Evolutionary conservation across 257 asterid genomes (phyloP), one percentile per base, ranked within the genome.

Genomic region (Solanum etuberosum): DNA sequence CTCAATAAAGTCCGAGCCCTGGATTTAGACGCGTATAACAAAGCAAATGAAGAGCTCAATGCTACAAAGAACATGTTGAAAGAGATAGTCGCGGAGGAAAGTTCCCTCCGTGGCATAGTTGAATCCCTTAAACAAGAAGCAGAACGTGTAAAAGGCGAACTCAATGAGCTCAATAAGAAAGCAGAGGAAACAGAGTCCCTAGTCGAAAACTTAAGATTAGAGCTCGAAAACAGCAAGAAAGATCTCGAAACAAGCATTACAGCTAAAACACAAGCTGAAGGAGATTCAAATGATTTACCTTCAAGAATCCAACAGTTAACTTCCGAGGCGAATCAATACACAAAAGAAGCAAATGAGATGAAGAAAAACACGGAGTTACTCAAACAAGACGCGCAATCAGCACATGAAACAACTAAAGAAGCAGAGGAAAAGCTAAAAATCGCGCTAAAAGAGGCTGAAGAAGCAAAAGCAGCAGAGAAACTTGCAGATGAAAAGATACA

Each of bases 361-460:
- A 93, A 92, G 89, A 92, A 85, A 85, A 92, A 91, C 86, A 94
- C 96, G 0, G 94, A 93, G 77, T 93, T 90, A 90, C 92, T 94
- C 59, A 92, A 87, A 88, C 87, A 90, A 88, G 96, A 94, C 88
- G 93, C 94, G 7, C 93, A 91, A 89, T 91, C 89, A 42, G 63
- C 91, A 7, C 91, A 91, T 85, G 87, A 83, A 18, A 90, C 90
- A 76, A 91, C 93, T 32, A 92, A 91, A 90, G 96, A 91, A 87
- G 95, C 95, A 40, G 98, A 97, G 86, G 92, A 85, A 85, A 92
- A 89, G 54, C 94, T 97, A 37, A 87, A 86, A 87, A 73, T 88
- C 38, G 94, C 92, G 6, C 48, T 89, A 35, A 35, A 38, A 11
- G 98, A 95, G 88, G 94, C 97, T 3, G 98, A 94, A 83, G 98